Conservation (phyloP, 1,139 yeast genomes). For the Suhomyces coccinellae region DNA sequence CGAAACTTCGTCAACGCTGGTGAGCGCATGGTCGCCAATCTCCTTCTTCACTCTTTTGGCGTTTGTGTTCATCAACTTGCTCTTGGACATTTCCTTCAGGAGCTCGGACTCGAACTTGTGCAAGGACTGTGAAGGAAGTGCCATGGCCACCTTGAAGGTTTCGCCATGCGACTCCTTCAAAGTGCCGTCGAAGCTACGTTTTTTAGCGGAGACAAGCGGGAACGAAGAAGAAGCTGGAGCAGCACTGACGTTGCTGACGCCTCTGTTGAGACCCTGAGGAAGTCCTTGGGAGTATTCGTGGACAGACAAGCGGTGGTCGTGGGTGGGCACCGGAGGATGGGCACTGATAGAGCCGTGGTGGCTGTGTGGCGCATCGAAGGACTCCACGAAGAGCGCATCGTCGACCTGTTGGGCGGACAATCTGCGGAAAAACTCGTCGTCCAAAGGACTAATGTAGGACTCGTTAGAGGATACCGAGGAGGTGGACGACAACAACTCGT, state of each 20-base stretch:
- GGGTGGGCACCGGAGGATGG: background rate
- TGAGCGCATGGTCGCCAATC: background rate
- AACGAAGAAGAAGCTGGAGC: constrained; percentile 1
- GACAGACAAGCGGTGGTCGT: background rate
- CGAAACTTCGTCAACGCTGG: background rate
- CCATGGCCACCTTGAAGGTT: constrained; percentile 1
- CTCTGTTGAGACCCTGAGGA: background rate
- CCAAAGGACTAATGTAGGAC: constrained; percentile 19
- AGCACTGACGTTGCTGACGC: no score
- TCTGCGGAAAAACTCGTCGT: constrained; percentile 21
- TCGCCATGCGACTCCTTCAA: background rate
- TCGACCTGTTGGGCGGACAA: constrained; percentile 10
- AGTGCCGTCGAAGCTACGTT: constrained; percentile 11
- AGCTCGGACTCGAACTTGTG: constrained; percentile 2
- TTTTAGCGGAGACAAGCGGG: constrained; percentile 7
- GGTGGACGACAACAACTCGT: constrained; percentile 11
- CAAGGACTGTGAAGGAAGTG: background rate
- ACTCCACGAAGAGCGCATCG: constrained; percentile 1
- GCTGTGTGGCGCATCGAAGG: background rate
- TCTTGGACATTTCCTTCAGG: constrained; percentile 8
- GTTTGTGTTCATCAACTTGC: constrained; percentile 8
- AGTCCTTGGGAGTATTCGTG: background rate
- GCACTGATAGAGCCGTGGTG: constrained; percentile 1
- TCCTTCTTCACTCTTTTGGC: constrained; percentile 5
- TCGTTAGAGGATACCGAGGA: constrained; percentile 17